These are phyloP conservation scores for Glebionis coronaria DNA, from an alignment of 129 eudicot genomes.

Conservation along the genomic window DNA sequence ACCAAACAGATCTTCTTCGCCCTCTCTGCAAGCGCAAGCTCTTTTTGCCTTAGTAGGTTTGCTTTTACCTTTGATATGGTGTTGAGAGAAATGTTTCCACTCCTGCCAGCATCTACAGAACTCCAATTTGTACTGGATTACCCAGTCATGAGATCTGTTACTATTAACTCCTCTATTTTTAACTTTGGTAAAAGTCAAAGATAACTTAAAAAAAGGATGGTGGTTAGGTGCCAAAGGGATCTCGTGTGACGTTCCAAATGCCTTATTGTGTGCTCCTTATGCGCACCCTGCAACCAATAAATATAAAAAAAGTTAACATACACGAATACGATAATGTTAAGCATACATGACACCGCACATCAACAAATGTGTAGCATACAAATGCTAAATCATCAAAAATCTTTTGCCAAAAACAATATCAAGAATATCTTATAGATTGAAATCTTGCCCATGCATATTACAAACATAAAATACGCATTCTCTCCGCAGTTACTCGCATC, in stretches of 20 bases:
- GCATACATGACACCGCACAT: neutral
- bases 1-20: slow-evolving; percentile 68
- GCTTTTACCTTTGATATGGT: no score
- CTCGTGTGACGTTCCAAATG: slow-evolving; percentile 46
- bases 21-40: no score
- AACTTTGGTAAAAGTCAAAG: slow-evolving; percentile 77
- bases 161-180: no score
- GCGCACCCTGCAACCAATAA: slow-evolving; percentile 47
- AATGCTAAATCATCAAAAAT: neutral
- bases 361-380: neutral
- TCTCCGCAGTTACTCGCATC: no score
- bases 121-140: slow-evolving; percentile 98
- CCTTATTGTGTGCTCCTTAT: slow-evolving; percentile 38
- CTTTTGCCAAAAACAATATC: no score
- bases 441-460: neutral
- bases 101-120: slow-evolving; percentile 70
- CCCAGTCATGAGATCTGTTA: no score
- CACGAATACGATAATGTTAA: neutral
- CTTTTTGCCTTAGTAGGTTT: no score
- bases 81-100: slow-evolving; percentile 73
- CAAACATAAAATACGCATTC: neutral
- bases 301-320: slow-evolving; percentile 21
- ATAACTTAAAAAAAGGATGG: slow-evolving; percentile 80
- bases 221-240: slow-evolving; percentile 35
- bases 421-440: no score